phyloP scores from a whole-genome alignment of 805 yeast genomes.

The Candida hungchunana region DNA sequence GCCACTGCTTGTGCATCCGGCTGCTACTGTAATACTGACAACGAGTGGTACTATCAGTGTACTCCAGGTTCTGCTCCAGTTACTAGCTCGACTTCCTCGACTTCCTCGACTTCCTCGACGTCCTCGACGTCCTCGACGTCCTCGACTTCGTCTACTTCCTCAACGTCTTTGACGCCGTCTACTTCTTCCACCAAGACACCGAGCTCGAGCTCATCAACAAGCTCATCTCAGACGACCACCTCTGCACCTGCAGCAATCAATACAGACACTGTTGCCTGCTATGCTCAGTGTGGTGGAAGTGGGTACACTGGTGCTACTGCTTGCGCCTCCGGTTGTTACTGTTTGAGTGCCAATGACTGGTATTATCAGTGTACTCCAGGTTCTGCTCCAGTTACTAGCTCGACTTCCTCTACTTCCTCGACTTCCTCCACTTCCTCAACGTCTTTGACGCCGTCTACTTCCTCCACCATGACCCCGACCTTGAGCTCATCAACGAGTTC shows the following conservation, averaged over 20 bases:
- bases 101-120: conserved; percentile 6
- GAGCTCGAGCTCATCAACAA: no score
- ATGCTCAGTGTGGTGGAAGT: conserved; percentile 19
- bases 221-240: no score
- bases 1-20: conserved; percentile 14
- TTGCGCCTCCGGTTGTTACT: conserved; percentile 13
- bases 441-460: no score
- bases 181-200: not conserved
- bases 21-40: conserved; percentile 8
- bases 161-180: not conserved
- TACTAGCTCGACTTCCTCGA: conserved; percentile 2
- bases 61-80: conserved; percentile 1
- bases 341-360: conserved; percentile 12
- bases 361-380: conserved; percentile 19
- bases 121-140: conserved; percentile 1
- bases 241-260: conserved; percentile 1
- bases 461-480: no score
- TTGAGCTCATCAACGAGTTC: no score
- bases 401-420: conserved; percentile 1
- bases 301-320: conserved; percentile 8
- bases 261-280: conserved; percentile 2
- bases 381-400: conserved; percentile 6
- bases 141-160: not conserved
- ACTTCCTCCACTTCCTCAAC: no score
- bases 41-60: conserved; percentile 18